Conservation (phyloP, 305 asterid species). For the Fraxinus velutina region DNA sequence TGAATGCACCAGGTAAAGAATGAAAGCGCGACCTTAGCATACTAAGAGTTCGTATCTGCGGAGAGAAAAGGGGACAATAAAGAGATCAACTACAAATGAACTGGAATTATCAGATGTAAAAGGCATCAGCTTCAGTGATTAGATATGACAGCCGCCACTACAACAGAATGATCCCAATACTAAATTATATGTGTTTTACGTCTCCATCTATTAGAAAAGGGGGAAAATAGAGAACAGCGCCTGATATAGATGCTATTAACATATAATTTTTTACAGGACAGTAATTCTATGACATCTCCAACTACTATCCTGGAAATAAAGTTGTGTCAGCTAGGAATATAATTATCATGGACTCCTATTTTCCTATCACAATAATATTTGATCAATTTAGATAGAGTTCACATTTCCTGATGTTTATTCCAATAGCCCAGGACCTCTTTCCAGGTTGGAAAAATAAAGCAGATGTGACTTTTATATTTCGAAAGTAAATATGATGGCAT, state of each 20-base stretch:
- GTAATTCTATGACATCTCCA: slow-evolving; percentile 1
- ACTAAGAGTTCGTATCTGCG: slow-evolving; percentile 90
- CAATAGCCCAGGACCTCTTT: slow-evolving; percentile 4
- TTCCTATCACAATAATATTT: slow-evolving; percentile 1
- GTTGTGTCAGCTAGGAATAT: slow-evolving; percentile 15
- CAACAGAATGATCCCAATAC: slow-evolving; percentile 23
- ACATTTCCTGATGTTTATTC: background rate
- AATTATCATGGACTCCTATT: background rate
- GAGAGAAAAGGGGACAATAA: slow-evolving; percentile 26
- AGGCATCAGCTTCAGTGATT: slow-evolving; percentile 12
- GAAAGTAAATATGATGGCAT: slow-evolving; percentile 9
- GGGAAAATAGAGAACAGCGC: background rate
- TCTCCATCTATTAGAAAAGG: background rate
- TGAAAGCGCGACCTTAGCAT: slow-evolving; percentile 96
- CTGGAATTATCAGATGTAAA: slow-evolving; percentile 2
- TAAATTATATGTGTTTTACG: slow-evolving; percentile 12
- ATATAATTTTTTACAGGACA: background rate
- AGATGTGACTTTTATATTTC: slow-evolving; percentile 8
- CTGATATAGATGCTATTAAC: background rate
- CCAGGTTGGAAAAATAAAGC: slow-evolving; percentile 1
- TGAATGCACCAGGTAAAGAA: slow-evolving; percentile 97
- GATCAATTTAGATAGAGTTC: slow-evolving; percentile 10
- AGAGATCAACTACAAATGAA: slow-evolving; percentile 18
- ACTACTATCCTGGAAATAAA: slow-evolving; percentile 1
- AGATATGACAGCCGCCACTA: background rate